These are phyloP conservation scores for Candida golubevii DNA, from an alignment of 805 yeast species.

Conservation along the genomic window DNA sequence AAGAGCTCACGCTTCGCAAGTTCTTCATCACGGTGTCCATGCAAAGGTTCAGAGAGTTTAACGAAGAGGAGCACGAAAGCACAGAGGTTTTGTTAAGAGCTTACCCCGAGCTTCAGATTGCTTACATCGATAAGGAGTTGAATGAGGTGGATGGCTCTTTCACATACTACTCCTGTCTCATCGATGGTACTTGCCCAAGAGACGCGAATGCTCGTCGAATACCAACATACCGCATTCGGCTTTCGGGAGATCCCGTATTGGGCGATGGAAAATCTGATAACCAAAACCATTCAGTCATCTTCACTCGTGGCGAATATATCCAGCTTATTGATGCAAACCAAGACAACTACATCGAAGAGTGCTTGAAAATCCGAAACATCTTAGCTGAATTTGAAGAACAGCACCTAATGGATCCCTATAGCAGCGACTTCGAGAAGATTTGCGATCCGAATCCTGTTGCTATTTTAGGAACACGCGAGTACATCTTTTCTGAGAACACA, in stretches of 20 bases:
- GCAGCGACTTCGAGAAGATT: conserved; percentile 9
- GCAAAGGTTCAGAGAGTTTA: conserved; percentile 76
- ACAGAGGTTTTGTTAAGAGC: conserved; percentile 79
- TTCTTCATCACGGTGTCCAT: conserved; percentile 78
- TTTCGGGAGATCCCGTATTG: conserved; percentile 79
- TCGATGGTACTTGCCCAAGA: conserved; percentile 72
- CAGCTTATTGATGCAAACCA: conserved; percentile 85
- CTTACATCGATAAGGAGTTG: conserved; percentile 88
- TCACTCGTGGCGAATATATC: conserved; percentile 80
- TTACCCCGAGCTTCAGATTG: conserved; percentile 83
- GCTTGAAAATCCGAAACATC: conserved; percentile 76
- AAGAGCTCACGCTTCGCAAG: conserved; percentile 74
- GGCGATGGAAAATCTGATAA: conserved; percentile 91
- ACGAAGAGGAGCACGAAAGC: conserved; percentile 69
- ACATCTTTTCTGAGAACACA: conserved; percentile 79
- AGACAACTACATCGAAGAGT: conserved; percentile 81
- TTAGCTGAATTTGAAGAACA: conserved; percentile 80
- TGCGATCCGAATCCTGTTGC: conserved; percentile 48
- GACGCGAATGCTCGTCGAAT: conserved; percentile 53
- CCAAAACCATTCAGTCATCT: conserved; percentile 76
- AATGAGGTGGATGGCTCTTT: conserved; percentile 61
- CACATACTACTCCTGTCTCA: conserved; percentile 68
- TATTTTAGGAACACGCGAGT: conserved; percentile 83
- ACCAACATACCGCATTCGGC: conserved; percentile 69
- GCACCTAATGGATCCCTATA: conserved; percentile 15